These are phyloP conservation scores for Capronia epimyces DNA, from an alignment of 2,329 filamentous ascomycete species.

Conservation along the genomic window DNA sequence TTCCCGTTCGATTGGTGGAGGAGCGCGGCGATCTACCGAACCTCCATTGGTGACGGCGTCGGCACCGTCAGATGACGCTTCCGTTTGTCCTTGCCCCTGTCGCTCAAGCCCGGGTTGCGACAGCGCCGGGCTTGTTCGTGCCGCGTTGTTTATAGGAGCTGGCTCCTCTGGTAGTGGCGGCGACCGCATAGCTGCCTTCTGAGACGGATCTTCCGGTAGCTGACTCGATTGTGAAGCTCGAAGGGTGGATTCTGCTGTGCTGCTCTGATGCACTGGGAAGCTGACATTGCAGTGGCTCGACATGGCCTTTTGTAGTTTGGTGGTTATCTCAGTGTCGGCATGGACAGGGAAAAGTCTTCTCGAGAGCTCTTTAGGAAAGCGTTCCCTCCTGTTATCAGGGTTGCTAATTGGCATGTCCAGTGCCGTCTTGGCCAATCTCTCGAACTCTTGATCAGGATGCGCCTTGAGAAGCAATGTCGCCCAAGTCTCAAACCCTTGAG, in stretches of 20 bases:
- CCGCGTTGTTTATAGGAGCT: conserved; percentile 3
- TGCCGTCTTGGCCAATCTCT: conserved; percentile 63
- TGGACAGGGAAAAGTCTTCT: conserved; percentile 63
- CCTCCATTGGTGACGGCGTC: conserved; percentile 37
- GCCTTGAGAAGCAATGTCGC: conserved; percentile 67
- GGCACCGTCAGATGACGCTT: not conserved
- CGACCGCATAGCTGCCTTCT: conserved; percentile 25
- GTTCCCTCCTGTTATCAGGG: conserved; percentile 60
- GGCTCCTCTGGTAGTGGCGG: conserved; percentile 21
- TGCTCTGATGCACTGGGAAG: conserved; percentile 35
- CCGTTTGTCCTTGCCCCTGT: conserved; percentile 16
- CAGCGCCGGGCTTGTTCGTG: conserved; percentile 9
- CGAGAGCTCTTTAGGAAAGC: conserved; percentile 73
- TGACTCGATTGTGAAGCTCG: conserved; percentile 19
- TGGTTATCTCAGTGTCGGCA: conserved; percentile 53
- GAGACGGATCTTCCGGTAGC: conserved; percentile 18
- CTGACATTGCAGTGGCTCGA: conserved; percentile 48
- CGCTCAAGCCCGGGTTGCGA: conserved; percentile 38
- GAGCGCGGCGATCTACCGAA: conserved; percentile 37
- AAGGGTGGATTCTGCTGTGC: conserved; percentile 33
- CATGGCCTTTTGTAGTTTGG: conserved; percentile 57
- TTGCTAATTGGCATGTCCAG: conserved; percentile 65
- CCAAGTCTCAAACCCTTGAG: conserved; percentile 65
- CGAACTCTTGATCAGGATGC: conserved; percentile 69
- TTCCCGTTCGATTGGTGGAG: conserved; percentile 58